Base-by-base conservation (phyloP, 108 stramenopile genomes). In the Ochromonas danica region DNA sequence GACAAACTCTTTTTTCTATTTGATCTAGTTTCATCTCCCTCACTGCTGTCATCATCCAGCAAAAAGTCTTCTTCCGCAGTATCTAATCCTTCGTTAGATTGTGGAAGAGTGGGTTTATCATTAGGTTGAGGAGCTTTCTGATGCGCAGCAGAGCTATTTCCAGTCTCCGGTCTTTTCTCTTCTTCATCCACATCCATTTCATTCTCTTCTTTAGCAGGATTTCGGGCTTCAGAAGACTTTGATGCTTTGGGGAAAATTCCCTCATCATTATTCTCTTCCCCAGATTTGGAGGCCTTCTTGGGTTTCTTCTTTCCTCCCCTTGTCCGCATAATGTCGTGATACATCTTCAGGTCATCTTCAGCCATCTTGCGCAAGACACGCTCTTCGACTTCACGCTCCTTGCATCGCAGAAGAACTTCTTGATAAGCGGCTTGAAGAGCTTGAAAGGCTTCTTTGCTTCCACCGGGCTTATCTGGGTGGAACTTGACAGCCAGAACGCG, bases 401-500 rank as follows among this genome's bases (percentile, higher is more conserved):
- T 67, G 17, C 63, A 10, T 67, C 31, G 17, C 63, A 14, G 3
- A 6, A 67, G 17, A 28, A 67, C 31, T 36, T 67, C 63, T 33
- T 67, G 30, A 25, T 67, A 67, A 6, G 35, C 6, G 31, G 17
- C 63, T 67, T 67, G 17, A 6, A 67, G 31, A 3, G 3, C 14
- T 33, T 67, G 63, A 36, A 67, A 67, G 3, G 3, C 25, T 3
- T 6, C 40, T 10, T 6, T 75, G 31, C 38, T 22, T 10, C 72
- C 45, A 41, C 72, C 78, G 30, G 85, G 85, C 57, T 84, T 90
- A 79, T 96, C 95, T 0, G 96, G 96, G 78, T 97, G 96, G 67
- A 88, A 91, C 78, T 95, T 92, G 63, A 93, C 77, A 28, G 97
- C 95, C 43, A 93, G 70, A 43, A 91, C 40, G 79, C 94, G 93